Base-by-base conservation (phyloP, 2,329 filamentous ascomycete genomes). In the Colletotrichum truncatum region DNA sequence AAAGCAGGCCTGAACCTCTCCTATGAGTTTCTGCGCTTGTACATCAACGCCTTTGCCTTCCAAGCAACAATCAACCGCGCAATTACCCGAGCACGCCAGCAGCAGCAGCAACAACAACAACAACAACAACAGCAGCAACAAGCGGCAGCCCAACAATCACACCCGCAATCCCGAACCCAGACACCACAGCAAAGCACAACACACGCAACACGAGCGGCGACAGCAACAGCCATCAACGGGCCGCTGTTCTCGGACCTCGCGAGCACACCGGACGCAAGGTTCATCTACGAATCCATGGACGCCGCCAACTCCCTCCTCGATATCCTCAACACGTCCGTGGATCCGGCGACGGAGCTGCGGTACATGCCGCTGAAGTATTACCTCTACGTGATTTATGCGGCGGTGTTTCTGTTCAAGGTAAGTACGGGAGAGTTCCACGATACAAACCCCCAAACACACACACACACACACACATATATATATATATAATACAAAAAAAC, bases 41-140 rank as follows among this genome's bases (percentile, higher is more conserved):
- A 93, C 73, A 91, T 90, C 52, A 92, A 92, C 64, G 90, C 91
- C 0, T 93, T 93, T 72, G 91, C 90, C 2, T 93, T 93, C 69
- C 91, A 93, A 73, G 90, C 91, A 3, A 91, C 89, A 86, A 52
- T 87, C 77, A 70, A 85, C 83, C 71, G 85, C 76, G 59, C 76
- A 77, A 68, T 82, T 74, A 49, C 74, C 72, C 59, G 58, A 34
- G 62, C 62, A 2, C 32, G 62, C 16, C 57, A 56, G 21, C 62
- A 65, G 7, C 61, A 60, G 26, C 61, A 64, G 16, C 55, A 60
- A 8, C 41, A 54, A 6, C 39, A 46, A 12, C 55, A 54, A 9
- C 48, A 57, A 7, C 41, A 58, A 2, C 28, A 55, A 2, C 16
- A 55, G 6, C 38, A 46, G 3, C 32, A 32, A 3, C 34, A 32